Evolutionary conservation across 1,139 yeast species (phyloP), one percentile per base, ranked within the genome.

Genomic region (Geotrichum klebahnii): DNA sequence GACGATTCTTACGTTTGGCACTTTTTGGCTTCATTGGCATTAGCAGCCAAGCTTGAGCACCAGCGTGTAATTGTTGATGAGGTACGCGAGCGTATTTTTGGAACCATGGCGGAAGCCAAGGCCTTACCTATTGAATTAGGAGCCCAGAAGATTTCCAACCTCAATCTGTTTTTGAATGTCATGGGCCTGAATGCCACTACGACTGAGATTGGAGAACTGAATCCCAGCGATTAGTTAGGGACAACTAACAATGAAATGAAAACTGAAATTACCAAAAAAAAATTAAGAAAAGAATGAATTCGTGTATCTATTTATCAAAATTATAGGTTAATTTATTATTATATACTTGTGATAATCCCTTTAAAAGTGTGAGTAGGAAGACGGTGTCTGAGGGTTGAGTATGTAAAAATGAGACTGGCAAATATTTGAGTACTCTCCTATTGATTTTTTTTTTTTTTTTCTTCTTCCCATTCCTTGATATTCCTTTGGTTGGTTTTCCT

Each of bases 1-100:
- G 96, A 87, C 63, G 90, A 84, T 57, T 80, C 95, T 0, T 89
- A 90, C 62, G 90, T 89, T 44, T 92, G 98, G 98, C 97, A 92
- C 71, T 90, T 92, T 64, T 77, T 92, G 69, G 98, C 98, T 33
- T 85, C 96, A 12, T 76, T 92, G 55, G 94, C 97, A 0, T 75
- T 92, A 56, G 94, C 96, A 55, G 97, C 97, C 59, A 84, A 86
- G 66, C 76, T 90, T 61, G 88, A 84, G 61, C 97, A 90, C 68
- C 97, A 92, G 75, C 81, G 97, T 71, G 81, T 88, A 56, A 84
- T 92, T 61, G 96, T 92, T 46, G 97, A 89, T 67, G 97, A 90
- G 66, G 92, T 89, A 20, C 80, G 97, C 69, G 95, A 87, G 63
- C 90, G 87, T 68, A 90, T 92, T 56, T 90, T 92, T 64, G 95